Evolutionary conservation across 1,284 basidiomycete genomes (phyloP).

Genomic region (Marasmius oreades): DNA sequence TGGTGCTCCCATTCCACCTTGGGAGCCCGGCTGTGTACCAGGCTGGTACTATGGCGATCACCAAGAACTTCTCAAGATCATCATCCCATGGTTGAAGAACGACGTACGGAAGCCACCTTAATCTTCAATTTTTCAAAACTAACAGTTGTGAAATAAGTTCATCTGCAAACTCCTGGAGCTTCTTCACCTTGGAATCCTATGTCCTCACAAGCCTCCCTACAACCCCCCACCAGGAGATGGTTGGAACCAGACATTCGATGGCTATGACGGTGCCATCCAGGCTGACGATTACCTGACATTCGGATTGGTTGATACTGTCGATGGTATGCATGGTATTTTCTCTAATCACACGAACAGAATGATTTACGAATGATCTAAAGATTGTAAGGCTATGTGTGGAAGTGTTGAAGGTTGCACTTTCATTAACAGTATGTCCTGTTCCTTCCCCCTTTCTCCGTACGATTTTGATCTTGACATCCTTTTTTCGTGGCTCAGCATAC

Average conservation of each 20-base stretch:
- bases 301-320: conserved; percentile 41
- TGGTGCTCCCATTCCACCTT: conserved; percentile 36
- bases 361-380: conserved; percentile 18
- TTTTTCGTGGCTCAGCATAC: conserved; percentile 27
- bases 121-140: background rate
- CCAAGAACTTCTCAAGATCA: conserved; percentile 21
- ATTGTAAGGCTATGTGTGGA: conserved; percentile 42
- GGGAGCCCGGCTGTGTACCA: conserved; percentile 28
- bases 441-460: background rate
- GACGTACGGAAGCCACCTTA: conserved; percentile 19
- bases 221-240: conserved; percentile 27
- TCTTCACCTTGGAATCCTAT: conserved; percentile 31
- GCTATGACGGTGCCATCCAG: conserved; percentile 39
- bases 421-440: conserved; percentile 34
- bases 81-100: conserved; percentile 28
- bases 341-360: background rate
- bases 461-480: background rate
- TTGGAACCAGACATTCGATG: conserved; percentile 35
- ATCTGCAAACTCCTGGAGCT: conserved; percentile 32
- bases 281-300: conserved; percentile 39
- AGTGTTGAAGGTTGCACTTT: conserved; percentile 36
- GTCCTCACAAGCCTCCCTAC: conserved; percentile 28
- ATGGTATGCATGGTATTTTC: conserved; percentile 23
- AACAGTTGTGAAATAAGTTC: conserved; percentile 22
- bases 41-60: conserved; percentile 39